Evolutionary conservation across 257 asterid genomes (phyloP).

Genomic region (Knoxia roxburghii): DNA sequence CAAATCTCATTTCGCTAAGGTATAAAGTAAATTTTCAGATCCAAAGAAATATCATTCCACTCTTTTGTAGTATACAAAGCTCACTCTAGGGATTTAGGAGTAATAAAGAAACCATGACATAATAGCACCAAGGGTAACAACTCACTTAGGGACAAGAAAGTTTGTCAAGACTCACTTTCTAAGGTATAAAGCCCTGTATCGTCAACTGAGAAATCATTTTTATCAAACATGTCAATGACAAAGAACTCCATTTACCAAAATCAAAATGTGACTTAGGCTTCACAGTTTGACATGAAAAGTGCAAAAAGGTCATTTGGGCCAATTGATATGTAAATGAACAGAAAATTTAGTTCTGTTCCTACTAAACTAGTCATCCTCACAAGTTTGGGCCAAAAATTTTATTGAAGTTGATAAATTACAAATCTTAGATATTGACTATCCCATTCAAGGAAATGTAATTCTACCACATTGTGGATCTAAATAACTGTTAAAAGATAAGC

Average conservation of each 20-base stretch:
- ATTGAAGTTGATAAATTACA: neutral
- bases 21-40: slow-evolving; percentile 2
- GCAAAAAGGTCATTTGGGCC: neutral
- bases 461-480: neutral
- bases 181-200: slow-evolving; percentile 16
- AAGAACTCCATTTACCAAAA: neutral
- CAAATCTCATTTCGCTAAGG: neutral
- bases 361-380: neutral
- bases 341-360: neutral
- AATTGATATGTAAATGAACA: neutral
- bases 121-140: neutral
- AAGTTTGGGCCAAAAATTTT: neutral
- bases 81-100: neutral
- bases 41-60: neutral
- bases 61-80: neutral
- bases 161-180: too few relatives aligned
- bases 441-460: neutral
- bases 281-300: neutral
- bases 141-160: neutral
- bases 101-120: neutral
- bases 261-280: neutral
- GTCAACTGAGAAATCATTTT: neutral
- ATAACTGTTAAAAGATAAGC: neutral
- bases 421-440: neutral
- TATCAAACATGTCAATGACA: neutral